Evolutionary conservation across 495 filamentous ascomycete species (phyloP).

Genomic region (Aspergillus carlsbadensis): DNA sequence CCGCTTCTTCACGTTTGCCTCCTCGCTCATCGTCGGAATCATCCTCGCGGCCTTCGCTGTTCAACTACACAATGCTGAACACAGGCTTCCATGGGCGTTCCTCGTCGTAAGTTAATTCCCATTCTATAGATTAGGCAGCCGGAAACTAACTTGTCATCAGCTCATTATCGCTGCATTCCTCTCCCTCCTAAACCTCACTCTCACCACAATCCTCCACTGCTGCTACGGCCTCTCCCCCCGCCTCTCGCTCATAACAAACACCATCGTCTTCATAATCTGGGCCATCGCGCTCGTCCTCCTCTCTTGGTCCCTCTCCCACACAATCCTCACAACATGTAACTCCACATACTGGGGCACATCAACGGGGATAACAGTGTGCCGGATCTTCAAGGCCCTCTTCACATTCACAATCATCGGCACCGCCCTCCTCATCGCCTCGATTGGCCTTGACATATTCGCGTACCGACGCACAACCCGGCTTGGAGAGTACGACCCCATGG

Average conservation of each 20-base stretch:
- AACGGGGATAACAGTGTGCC: conserved; percentile 59
- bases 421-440: conserved; percentile 43
- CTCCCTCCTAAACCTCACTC: conserved; percentile 50
- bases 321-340: conserved; percentile 57
- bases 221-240: conserved; percentile 55
- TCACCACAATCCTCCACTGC: conserved; percentile 57
- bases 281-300: conserved; percentile 54
- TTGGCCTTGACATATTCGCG: conserved; percentile 52
- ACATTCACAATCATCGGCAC: conserved; percentile 56
- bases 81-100: conserved; percentile 62
- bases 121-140: conserved; percentile 4
- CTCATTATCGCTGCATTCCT: conserved; percentile 55
- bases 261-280: conserved; percentile 56
- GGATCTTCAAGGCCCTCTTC: conserved; percentile 66
- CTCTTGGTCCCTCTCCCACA: conserved; percentile 55
- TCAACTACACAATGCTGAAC: conserved; percentile 53
- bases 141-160: conserved; percentile 29
- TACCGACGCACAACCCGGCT: conserved; percentile 40
- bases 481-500: conserved; percentile 49
- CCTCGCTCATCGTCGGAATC: conserved; percentile 54
- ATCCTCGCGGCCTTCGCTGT: conserved; percentile 63
- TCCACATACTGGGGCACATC: conserved; percentile 54
- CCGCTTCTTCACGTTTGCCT: conserved; percentile 49
- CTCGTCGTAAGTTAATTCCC: conserved; percentile 49
- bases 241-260: conserved; percentile 54